Evolutionary conservation across 768 basidiomycete species (phyloP).

Genomic region (Sporobolomyces roseus): DNA sequence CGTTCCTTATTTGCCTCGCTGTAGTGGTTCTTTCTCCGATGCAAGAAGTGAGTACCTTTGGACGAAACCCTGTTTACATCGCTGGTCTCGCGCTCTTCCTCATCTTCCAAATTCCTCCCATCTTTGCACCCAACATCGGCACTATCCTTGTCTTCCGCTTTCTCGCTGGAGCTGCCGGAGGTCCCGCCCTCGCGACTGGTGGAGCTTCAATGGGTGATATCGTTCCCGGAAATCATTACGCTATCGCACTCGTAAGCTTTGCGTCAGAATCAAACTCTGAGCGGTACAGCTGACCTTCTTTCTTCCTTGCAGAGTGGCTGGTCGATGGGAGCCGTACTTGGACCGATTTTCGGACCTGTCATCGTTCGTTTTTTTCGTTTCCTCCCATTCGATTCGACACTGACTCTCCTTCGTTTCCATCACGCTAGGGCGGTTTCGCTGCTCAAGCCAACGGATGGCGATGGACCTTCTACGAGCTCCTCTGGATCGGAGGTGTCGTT

Average conservation of each 20-base stretch:
- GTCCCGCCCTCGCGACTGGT: slow-evolving; percentile 50
- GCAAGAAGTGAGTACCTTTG: slow-evolving; percentile 49
- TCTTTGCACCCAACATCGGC: slow-evolving; percentile 20
- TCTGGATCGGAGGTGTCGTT: slow-evolving; percentile 47
- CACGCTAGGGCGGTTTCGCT: slow-evolving; percentile 48
- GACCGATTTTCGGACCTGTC: slow-evolving; percentile 43
- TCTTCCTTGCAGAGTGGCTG: slow-evolving; percentile 42
- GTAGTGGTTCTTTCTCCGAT: slow-evolving; percentile 42
- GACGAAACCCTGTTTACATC: slow-evolving; percentile 49
- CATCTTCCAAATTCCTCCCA: slow-evolving; percentile 48
- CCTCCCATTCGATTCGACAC: neutral
- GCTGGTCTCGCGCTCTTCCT: slow-evolving; percentile 49
- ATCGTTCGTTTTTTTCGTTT: neutral
- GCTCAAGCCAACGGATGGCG: slow-evolving; percentile 48
- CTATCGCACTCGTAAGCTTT: slow-evolving; percentile 2
- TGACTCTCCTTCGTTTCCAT: slow-evolving; percentile 44
- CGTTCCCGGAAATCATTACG: neutral
- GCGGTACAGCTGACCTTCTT: neutral
- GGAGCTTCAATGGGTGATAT: slow-evolving; percentile 43
- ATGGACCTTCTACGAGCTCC: slow-evolving; percentile 48
- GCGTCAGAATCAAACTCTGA: neutral
- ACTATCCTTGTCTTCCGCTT: slow-evolving; percentile 48
- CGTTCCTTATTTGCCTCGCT: too few relatives aligned
- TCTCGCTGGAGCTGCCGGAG: slow-evolving; percentile 49
- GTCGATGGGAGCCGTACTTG: slow-evolving; percentile 44